phyloP scores from a whole-genome alignment of 169 alveolate species.

The Plasmodium cynomolgi region DNA sequence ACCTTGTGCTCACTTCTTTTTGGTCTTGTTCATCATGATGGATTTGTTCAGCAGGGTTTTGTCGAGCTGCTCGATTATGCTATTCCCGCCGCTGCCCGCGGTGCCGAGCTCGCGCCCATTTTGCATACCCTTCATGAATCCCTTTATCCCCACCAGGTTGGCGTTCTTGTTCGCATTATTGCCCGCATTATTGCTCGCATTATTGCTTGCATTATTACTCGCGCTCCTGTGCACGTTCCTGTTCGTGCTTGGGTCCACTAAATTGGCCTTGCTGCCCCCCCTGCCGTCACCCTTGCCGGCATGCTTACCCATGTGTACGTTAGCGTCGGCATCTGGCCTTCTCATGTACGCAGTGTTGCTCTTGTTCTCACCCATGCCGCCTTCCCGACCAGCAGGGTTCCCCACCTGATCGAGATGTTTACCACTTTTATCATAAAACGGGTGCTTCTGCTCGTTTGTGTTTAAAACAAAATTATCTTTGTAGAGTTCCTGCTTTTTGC shows the following conservation, averaged over 20 bases:
- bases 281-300: background rate
- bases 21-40: slow-evolving; percentile 47
- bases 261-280: background rate
- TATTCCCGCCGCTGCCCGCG: background rate
- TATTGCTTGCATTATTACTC: slow-evolving; percentile 9
- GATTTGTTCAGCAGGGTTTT: slow-evolving; percentile 64
- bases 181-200: background rate
- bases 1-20: slow-evolving; percentile 30
- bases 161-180: slow-evolving; percentile 27
- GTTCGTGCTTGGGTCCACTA: background rate
- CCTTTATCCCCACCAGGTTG: slow-evolving; percentile 58
- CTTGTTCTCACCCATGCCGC: background rate
- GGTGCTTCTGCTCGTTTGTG: background rate
- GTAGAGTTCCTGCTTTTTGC: background rate
- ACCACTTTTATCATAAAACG: background rate
- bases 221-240: background rate
- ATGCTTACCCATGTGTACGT: background rate
- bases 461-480: background rate
- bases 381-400: background rate
- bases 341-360: background rate
- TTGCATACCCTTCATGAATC: slow-evolving; percentile 62
- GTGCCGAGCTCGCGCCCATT: slow-evolving; percentile 9
- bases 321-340: background rate
- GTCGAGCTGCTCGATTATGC: slow-evolving; percentile 68
- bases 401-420: background rate